Base-by-base conservation (phyloP, 2,329 filamentous ascomycete species). In the Aspergillus melleus region DNA sequence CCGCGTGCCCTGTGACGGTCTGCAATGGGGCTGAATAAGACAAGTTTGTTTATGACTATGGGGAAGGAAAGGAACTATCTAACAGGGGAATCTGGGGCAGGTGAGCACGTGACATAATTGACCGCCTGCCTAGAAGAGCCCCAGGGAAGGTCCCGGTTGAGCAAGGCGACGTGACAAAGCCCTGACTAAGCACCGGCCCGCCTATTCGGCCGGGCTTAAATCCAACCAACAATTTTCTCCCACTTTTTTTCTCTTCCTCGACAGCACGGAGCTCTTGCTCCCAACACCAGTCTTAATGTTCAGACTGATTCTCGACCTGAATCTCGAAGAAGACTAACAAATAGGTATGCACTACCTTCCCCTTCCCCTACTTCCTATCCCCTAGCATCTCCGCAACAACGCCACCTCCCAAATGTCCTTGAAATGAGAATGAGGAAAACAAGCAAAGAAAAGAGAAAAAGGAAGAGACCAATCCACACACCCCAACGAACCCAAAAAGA, bases 161-260 rank as follows among this genome's bases (percentile, higher is more conserved):
- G n/a, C n/a, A n/a, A n/a, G n/a, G n/a, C n/a, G 29, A 4, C 16
- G 44, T 59, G 52, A 59, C 49, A 53, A 53, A 54, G 0, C 5
- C 3, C n/a, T 62, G 60, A 62, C 54, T 62, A 49, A 62, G 14
- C 55, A 30, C 22, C 55, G 56, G 56, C 42, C 47, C 55, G 52
- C 42, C 47, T 19, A 49, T 50, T 49, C 47, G 29, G 29, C 59
- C 55, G 52, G 52, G 14, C 55, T 4, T 53, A 49, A 46, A 42
- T 42, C 30, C 12, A 44, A 54, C 29, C 29, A 54, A 56, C 29
- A 56, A 55, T 52, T 53, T 50, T 53, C 46, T 51, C 49, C 54
- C 32, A 52, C 49, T 52, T 52, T 55, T 50, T 60, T 44, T 36
- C 19, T n/a, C 50, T 57, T 54, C 20, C n/a, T 20, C 30, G 22